These are phyloP conservation scores for Aspergillus incahuasiensis DNA, from an alignment of 495 filamentous ascomycete species.

Conservation along the genomic window DNA sequence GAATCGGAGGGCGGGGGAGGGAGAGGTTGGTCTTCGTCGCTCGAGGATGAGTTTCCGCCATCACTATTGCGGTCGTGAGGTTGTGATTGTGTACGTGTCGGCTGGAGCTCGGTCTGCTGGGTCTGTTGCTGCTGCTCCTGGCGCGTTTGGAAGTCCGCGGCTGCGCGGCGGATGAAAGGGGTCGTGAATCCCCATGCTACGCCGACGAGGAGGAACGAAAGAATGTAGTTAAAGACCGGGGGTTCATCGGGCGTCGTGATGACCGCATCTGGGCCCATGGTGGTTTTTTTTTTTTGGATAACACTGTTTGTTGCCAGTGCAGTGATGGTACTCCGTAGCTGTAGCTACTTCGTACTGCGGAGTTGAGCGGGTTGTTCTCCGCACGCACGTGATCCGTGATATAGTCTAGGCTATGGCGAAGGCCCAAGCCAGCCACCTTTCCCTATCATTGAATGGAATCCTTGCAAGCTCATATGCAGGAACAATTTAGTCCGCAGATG, in stretches of 20 bases:
- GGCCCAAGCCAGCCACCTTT: not conserved
- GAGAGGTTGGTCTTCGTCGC: conserved; percentile 22
- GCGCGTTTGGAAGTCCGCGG: conserved; percentile 53
- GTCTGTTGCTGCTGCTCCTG: conserved; percentile 27
- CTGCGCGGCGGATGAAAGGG: conserved; percentile 56
- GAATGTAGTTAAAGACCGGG: conserved; percentile 68
- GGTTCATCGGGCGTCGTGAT: conserved; percentile 31
- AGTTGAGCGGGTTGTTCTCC: not conserved
- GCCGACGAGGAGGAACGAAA: conserved; percentile 88
- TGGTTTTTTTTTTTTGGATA: not conserved
- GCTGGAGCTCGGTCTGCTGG: conserved; percentile 12
- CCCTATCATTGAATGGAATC: not conserved
- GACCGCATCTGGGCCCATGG: not conserved
- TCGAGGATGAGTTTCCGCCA: not conserved
- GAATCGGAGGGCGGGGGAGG: not conserved
- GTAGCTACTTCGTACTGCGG: not conserved
- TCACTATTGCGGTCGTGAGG: not conserved
- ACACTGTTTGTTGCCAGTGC: no score
- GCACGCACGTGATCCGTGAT: not conserved
- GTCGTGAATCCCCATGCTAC: conserved; percentile 74
- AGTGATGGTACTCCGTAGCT: no score
- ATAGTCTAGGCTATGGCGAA: no score
- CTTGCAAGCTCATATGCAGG: not conserved
- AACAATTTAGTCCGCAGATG: not conserved
- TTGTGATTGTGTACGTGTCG: conserved; percentile 11